Conservation (phyloP, 768 basidiomycete genomes). For the Naganishia vishniacii region DNA sequence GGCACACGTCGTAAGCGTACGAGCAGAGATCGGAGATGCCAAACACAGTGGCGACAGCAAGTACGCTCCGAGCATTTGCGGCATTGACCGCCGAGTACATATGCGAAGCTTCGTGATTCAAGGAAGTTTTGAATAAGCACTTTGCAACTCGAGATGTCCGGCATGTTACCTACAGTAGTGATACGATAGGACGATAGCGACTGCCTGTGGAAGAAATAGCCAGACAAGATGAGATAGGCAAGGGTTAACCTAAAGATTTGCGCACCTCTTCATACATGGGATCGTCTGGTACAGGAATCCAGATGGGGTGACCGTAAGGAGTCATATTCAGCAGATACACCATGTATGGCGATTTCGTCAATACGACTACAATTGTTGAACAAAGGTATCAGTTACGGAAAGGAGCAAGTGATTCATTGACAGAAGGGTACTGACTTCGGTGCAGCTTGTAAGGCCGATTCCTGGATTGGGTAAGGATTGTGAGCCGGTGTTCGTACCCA, state of each 20-base stretch:
- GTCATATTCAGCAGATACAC: conserved; percentile 81
- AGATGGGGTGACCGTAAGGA: conserved; percentile 58
- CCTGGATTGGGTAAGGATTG: neutral
- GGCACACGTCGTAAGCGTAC: conserved; percentile 71
- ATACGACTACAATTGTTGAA: conserved; percentile 67
- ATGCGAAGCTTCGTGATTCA: conserved; percentile 73
- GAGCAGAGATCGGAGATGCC: conserved; percentile 80
- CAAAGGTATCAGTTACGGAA: neutral
- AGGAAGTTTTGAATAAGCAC: conserved; percentile 56
- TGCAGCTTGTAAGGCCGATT: conserved; percentile 34
- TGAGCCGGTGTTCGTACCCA: neutral
- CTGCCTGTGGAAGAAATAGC: conserved; percentile 24
- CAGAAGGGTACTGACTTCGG: conserved; percentile 35
- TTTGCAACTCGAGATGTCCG: conserved; percentile 15
- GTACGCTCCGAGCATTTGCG: conserved; percentile 74
- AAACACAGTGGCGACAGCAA: conserved; percentile 76
- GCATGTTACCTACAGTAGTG: conserved; percentile 53
- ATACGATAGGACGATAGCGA: conserved; percentile 57
- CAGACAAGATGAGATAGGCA: neutral
- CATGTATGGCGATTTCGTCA: conserved; percentile 80
- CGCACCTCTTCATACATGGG: conserved; percentile 78
- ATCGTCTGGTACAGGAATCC: conserved; percentile 71
- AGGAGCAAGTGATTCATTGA: neutral
- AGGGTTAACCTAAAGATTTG: conserved; percentile 31
- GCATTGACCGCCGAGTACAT: conserved; percentile 63